Percentiles rank a stretch among this genome's conserved stretches.
phyloP scores from a whole-genome alignment of 1,139 yeast genomes.

The Lizanozyma gosingica region DNA sequence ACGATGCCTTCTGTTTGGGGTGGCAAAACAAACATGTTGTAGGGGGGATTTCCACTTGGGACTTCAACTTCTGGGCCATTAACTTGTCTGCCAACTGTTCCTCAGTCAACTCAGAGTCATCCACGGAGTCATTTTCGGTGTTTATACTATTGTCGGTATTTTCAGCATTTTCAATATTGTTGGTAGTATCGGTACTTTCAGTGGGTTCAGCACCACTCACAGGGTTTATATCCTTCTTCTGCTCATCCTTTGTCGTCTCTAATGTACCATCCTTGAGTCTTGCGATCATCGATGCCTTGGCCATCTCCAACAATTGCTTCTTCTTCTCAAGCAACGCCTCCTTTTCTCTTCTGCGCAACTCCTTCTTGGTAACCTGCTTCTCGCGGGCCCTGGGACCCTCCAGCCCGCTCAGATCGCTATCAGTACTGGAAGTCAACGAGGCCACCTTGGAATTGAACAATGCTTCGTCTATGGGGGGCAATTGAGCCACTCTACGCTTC shows the following conservation, averaged over 20 bases:
- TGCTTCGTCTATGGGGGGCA: slow-evolving; percentile 74
- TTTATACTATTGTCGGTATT: slow-evolving; percentile 7
- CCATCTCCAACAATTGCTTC: slow-evolving; percentile 50
- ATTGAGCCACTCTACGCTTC: slow-evolving; percentile 81
- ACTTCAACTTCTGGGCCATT: slow-evolving; percentile 46
- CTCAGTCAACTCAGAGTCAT: slow-evolving; percentile 22
- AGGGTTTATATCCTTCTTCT: slow-evolving; percentile 6
- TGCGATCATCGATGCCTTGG: slow-evolving; percentile 45
- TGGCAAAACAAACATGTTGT: slow-evolving; percentile 75
- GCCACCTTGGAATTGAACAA: slow-evolving; percentile 71
- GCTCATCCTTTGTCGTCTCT: slow-evolving; percentile 5
- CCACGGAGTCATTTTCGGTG: slow-evolving; percentile 10
- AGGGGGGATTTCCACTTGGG: slow-evolving; percentile 61
- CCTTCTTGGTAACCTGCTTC: slow-evolving; percentile 47
- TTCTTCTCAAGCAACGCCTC: slow-evolving; percentile 58
- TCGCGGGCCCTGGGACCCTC: slow-evolving; percentile 44
- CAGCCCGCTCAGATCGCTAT: slow-evolving; percentile 48
- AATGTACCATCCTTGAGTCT: slow-evolving; percentile 19
- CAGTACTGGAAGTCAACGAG: slow-evolving; percentile 3
- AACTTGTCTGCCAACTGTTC: slow-evolving; percentile 44
- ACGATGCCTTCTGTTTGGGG: slow-evolving; percentile 22
- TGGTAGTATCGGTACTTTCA: slow-evolving; percentile 8
- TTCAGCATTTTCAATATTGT: slow-evolving; percentile 6
- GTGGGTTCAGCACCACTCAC: slow-evolving; percentile 1
- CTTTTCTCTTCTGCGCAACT: slow-evolving; percentile 52